Percentiles rank a stretch among this genome's conserved stretches.
phyloP scores from a whole-genome alignment of 805 yeast genomes.

The Peterozyma xylosa region DNA sequence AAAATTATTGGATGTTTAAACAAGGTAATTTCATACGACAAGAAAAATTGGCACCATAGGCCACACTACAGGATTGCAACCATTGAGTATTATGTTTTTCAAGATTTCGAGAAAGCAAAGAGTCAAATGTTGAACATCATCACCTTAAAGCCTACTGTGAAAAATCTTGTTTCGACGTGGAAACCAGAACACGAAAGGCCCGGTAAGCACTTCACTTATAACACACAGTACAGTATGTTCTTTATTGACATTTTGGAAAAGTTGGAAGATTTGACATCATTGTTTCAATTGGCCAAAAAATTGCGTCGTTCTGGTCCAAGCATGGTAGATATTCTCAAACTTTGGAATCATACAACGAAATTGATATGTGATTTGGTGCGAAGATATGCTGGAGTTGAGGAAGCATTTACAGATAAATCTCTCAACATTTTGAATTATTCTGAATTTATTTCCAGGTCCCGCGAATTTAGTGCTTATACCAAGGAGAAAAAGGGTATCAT shows the following conservation, averaged over 20 bases:
- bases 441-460: constrained; percentile 32
- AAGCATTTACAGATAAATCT: constrained; percentile 42
- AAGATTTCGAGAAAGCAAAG: constrained; percentile 46
- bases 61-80: constrained; percentile 69
- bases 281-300: constrained; percentile 59
- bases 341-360: constrained; percentile 60
- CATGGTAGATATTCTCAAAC: constrained; percentile 55
- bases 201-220: constrained; percentile 84
- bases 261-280: constrained; percentile 47
- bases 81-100: constrained; percentile 47
- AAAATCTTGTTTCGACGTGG: constrained; percentile 82
- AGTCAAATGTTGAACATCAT: constrained; percentile 59
- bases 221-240: constrained; percentile 59
- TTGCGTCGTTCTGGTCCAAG: constrained; percentile 73
- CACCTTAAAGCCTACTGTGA: constrained; percentile 57
- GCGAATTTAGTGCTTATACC: constrained; percentile 18
- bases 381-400: constrained; percentile 31
- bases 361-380: constrained; percentile 46
- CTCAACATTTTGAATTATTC: constrained; percentile 37
- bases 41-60: constrained; percentile 87
- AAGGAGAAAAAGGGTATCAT: constrained; percentile 23
- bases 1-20: constrained; percentile 37
- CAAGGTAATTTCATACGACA: constrained; percentile 51
- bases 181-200: constrained; percentile 88
- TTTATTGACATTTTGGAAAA: constrained; percentile 48